phyloP scores from a whole-genome alignment of 257 asterid species.

The Verbena officinalis region DNA sequence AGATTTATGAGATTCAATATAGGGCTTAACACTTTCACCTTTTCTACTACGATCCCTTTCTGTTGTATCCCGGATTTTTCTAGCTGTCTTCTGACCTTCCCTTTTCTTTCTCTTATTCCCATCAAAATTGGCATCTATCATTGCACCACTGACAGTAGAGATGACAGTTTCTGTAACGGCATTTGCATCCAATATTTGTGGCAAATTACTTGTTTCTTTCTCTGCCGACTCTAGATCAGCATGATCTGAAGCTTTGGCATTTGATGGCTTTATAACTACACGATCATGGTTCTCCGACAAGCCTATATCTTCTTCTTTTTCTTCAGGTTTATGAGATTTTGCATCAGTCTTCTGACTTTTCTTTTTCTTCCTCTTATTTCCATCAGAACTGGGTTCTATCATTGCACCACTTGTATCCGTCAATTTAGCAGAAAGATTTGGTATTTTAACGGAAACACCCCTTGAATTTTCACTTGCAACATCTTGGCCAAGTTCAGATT shows the following conservation, averaged over 20 bases:
- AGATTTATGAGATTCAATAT: conserved; percentile 20
- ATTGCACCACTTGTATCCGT: conserved; percentile 29
- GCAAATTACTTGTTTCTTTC: no score
- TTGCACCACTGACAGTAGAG: conserved; percentile 25
- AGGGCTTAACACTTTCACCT: conserved; percentile 27
- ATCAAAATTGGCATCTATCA: conserved; percentile 34
- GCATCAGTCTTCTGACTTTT: conserved; percentile 36
- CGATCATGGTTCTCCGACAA: no score
- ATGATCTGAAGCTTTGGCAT: no score
- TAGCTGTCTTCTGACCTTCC: conserved; percentile 37
- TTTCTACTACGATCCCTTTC: conserved; percentile 30
- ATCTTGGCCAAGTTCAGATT: conserved; percentile 29
- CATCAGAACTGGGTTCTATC: conserved; percentile 36
- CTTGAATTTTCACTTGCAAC: conserved; percentile 27
- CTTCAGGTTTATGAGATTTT: no score
- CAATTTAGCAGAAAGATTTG: conserved; percentile 26
- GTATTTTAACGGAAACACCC: conserved; percentile 26
- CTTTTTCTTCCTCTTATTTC: conserved; percentile 47
- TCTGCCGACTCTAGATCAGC: no score
- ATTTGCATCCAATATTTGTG: no score
- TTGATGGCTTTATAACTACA: no score
- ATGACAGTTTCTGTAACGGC: no score
- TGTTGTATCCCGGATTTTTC: conserved; percentile 33
- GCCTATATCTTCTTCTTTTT: no score
- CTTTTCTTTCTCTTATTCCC: conserved; percentile 47